Evolutionary conservation across 257 asterid species (phyloP), one percentile per base, ranked within the genome.

Genomic region (Salvia splendens): DNA sequence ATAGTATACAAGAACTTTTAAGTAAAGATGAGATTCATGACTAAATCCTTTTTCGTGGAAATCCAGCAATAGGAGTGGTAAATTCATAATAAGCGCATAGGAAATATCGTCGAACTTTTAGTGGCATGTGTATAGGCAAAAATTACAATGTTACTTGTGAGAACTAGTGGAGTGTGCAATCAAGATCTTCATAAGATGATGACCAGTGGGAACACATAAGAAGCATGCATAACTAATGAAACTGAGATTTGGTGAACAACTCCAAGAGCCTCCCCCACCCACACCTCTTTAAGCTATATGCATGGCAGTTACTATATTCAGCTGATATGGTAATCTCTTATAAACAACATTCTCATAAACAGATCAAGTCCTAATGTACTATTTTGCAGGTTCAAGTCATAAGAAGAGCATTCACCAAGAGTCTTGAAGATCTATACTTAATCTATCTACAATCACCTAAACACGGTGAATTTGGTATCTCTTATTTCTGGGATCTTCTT

Each of bases 401-500:
- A 74, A 86, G 85, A 84, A 80, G 69, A 69, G 66, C 81, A 36
- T 85, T 94, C 68, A 36, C 48, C 4, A 76, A 82, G 81, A 88
- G 83, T 65, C 73, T 90, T 12, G 78, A 80, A 61, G 97, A 93
- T 63, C 68, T 90, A 73, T 81, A 84, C 78, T 58, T 74, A 16
- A 73, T 84, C 61, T 72, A 88, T 80, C 85, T 83, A 70, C 87
- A 76, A 73, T 83, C 89, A 28, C 95, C 96, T 52, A 90, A 84
- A 70, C 95, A 86, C 12, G 84, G 83, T 6, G 96, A 88, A 67
- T 79, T 77, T 30, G 84, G 95, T 35, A 65, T 88, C 50, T 72
- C 88, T 51, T 81, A 82, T 80, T 86, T 93, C 78, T 93, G 99
- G 99, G 96, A 86, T 69, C 78, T 57, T 77, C 94, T 93, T 57